phyloP scores from a whole-genome alignment of 371 early-diverging fungal genomes.

The Haplosporangium sp. region DNA sequence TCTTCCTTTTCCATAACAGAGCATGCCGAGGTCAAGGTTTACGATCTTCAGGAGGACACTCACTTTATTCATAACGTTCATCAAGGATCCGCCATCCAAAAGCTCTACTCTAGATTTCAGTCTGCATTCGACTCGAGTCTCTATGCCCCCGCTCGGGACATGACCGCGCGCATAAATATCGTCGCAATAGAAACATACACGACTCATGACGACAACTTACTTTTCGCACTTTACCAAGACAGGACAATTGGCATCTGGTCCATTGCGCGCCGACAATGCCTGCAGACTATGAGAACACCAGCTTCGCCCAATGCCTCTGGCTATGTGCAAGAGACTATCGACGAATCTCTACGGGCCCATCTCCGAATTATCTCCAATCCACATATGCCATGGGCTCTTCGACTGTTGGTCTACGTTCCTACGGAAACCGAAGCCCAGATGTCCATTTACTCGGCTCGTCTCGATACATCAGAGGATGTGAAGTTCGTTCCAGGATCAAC shows the following conservation, averaged over 20 bases:
- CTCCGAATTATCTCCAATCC: slow-evolving; percentile 42
- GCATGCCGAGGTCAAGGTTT: slow-evolving; percentile 34
- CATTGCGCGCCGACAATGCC: slow-evolving; percentile 30
- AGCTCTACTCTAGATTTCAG: slow-evolving; percentile 25
- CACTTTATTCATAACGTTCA: slow-evolving; percentile 20
- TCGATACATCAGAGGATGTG: slow-evolving; percentile 27
- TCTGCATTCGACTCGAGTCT: slow-evolving; percentile 16
- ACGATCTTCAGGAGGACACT: slow-evolving; percentile 30
- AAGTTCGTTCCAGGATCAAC: slow-evolving; percentile 22
- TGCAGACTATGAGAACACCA: slow-evolving; percentile 25
- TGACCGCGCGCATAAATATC: slow-evolving; percentile 17
- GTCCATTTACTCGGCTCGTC: slow-evolving; percentile 30
- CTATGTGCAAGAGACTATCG: slow-evolving; percentile 47
- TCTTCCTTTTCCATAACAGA: slow-evolving; percentile 8
- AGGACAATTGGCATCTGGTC: slow-evolving; percentile 48
- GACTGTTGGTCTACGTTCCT: slow-evolving; percentile 46
- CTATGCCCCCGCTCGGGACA: slow-evolving; percentile 18
- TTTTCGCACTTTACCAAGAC: slow-evolving; percentile 44
- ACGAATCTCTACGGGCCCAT: slow-evolving; percentile 21
- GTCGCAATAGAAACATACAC: slow-evolving; percentile 31
- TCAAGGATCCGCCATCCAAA: slow-evolving; percentile 27
- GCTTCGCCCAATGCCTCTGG: slow-evolving; percentile 30
- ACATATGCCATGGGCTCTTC: slow-evolving; percentile 37
- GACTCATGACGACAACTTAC: slow-evolving; percentile 33
- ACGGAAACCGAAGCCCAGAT: slow-evolving; percentile 36